These are phyloP conservation scores for Neurospora tetrasperma DNA, from an alignment of 495 filamentous ascomycete genomes.

Conservation along the genomic window DNA sequence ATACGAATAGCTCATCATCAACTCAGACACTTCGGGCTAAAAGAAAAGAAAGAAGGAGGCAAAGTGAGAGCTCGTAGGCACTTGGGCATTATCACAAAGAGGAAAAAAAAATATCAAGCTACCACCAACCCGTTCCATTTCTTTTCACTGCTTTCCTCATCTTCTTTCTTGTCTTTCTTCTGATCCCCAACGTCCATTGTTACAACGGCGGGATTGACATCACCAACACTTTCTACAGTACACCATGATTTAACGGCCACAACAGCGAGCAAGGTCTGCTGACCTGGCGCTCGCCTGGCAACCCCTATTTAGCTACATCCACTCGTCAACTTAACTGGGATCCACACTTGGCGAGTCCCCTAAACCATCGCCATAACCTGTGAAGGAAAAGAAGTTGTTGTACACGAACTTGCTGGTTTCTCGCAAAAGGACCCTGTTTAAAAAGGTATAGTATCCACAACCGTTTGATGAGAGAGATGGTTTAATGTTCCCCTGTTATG, in stretches of 20 bases:
- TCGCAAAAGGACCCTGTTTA: neutral
- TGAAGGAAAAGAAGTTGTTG: neutral
- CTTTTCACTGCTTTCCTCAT: neutral
- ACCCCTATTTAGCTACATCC: neutral
- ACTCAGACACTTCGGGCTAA: neutral
- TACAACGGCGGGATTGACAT: neutral
- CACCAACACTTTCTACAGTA: neutral
- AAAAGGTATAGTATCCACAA: neutral
- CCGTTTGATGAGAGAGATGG: neutral
- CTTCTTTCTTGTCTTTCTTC: neutral
- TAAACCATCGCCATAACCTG: neutral
- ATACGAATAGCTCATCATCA: neutral
- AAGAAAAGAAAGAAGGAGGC: too few species aligned
- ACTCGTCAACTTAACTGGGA: neutral
- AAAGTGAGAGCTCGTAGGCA: neutral
- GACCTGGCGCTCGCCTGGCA: neutral
- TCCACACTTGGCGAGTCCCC: neutral
- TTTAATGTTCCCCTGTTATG: neutral
- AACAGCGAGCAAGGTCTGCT: neutral
- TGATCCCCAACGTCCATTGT: neutral
- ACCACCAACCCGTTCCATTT: neutral
- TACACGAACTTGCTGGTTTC: neutral
- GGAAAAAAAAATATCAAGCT: neutral
- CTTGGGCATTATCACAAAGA: neutral
- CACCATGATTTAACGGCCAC: neutral